A percentile compares a stretch with the other conserved stretches of the same genome.
Conservation (phyloP, 1,139 yeast species). For the Maudiozyma humilis region DNA sequence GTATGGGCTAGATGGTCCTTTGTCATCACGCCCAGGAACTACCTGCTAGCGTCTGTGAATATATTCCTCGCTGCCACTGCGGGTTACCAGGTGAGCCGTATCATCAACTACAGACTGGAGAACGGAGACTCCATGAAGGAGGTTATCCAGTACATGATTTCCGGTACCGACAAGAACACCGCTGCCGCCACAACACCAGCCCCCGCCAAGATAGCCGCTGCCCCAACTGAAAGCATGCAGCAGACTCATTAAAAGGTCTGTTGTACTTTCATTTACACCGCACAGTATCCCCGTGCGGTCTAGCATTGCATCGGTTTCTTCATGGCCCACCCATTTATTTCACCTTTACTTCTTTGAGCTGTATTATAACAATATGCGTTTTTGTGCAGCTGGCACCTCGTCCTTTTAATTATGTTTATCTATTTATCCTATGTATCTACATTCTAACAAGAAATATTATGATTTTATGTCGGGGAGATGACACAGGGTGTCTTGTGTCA, state of each 20-base stretch:
- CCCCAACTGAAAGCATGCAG: not conserved
- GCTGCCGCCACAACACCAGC: not conserved
- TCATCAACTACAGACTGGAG: slow-evolving; percentile 51
- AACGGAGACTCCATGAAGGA: slow-evolving; percentile 46
- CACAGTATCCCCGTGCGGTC: not conserved
- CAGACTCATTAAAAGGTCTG: slow-evolving; percentile 2
- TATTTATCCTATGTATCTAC: not conserved
- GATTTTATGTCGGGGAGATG: no score
- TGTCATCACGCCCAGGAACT: slow-evolving; percentile 83
- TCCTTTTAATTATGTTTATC: no score
- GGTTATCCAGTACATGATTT: slow-evolving; percentile 45
- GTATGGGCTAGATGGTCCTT: slow-evolving; percentile 99
- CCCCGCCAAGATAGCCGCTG: not conserved
- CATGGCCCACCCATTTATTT: no score
- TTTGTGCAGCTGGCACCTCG: no score
- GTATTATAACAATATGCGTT: not conserved
- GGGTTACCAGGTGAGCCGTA: slow-evolving; percentile 69
- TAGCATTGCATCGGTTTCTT: not conserved
- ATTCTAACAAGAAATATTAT: no score
- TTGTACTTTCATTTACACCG: no score
- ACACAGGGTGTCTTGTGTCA: no score
- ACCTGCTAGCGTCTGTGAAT: slow-evolving; percentile 83
- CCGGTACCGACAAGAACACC: not conserved
- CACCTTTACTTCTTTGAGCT: not conserved
- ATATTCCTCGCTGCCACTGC: slow-evolving; percentile 90